Evolutionary conservation across 2,329 filamentous ascomycete genomes (phyloP), one percentile per base, ranked within the genome.

Genomic region (Cytospora chrysosperma): DNA sequence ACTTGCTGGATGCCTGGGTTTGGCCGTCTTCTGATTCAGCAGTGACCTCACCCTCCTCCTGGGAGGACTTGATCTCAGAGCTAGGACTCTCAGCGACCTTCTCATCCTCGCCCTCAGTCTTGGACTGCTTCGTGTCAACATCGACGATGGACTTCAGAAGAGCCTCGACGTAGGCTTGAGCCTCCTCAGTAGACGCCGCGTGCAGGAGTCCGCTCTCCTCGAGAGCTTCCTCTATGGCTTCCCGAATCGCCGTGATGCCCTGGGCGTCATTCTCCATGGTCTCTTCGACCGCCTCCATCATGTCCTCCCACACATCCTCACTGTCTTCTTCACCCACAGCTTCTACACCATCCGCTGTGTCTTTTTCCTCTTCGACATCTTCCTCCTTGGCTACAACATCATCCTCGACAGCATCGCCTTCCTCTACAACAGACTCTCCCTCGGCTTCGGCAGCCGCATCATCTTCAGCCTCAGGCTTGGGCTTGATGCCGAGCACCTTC

Each of bases 221-320:
- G 2, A 87, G 75, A 1, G 84, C 84, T 51, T 84, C 78, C 64
- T 83, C 78, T 27, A 87, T 81, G 6, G 82, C 81, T 63, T 85
- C 82, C 53, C 81, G 77, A 19, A 86, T 81, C 10, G 78, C 77
- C 7, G 77, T 77, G 32, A 84, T 71, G 28, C 84, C 84, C 13
- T 79, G 73, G 53, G 83, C 81, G 57, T 87, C 85, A 66, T 84
- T 81, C 66, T 86, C 82, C 59, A 87, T 81, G 2, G 82, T 81
- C 59, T 85, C 78, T 61, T 86, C 82, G 17, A 86, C 82, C 71
- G 79, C 82, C 30, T 75, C 73, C 69, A 81, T 83, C 72, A 86
- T 79, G 57, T 84, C 80, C 54, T 81, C 77, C 84, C 84, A 87
- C 17, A 79, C 77, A 19, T 71, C 72, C 21, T 78, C 74, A 40